phyloP scores from a whole-genome alignment of 2,329 filamentous ascomycete genomes.

The Berkeleyomyces basicola region DNA sequence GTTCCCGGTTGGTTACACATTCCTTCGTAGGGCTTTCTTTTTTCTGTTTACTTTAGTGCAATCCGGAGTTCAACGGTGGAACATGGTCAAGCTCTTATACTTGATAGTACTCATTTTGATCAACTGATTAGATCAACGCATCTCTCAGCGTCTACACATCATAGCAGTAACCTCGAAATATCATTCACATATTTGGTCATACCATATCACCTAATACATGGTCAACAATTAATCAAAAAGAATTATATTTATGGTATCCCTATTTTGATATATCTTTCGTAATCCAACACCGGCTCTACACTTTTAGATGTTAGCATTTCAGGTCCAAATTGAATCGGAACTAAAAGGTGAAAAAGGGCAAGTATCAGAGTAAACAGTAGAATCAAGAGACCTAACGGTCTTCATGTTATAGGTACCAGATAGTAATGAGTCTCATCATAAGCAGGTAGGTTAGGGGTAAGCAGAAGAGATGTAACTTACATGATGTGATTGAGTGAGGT shows the following conservation, averaged over 20 bases:
- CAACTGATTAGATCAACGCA: neutral
- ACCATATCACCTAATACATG: too few relatives aligned
- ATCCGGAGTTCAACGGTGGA: slow-evolving; percentile 9
- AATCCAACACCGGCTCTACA: neutral
- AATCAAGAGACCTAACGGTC: slow-evolving; percentile 17
- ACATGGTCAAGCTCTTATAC: neutral
- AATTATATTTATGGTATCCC: neutral
- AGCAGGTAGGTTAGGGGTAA: slow-evolving; percentile 15
- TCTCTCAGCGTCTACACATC: neutral
- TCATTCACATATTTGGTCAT: neutral
- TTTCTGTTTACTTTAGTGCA: slow-evolving; percentile 2
- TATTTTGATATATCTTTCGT: neutral
- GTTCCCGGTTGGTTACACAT: neutral
- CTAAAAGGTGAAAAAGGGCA: neutral
- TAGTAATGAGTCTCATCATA: slow-evolving; percentile 56
- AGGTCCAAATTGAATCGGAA: neutral
- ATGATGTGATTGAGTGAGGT: neutral
- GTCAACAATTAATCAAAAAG: neutral
- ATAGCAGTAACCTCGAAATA: neutral
- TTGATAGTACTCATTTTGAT: neutral
- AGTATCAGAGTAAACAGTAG: slow-evolving; percentile 14
- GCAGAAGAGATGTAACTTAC: slow-evolving; percentile 3
- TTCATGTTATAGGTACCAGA: slow-evolving; percentile 99
- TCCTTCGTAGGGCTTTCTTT: neutral
- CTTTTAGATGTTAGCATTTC: slow-evolving; percentile 7